These are phyloP conservation scores for Kwoniella sp. DNA, from an alignment of 768 basidiomycete genomes.

Conservation along the genomic window DNA sequence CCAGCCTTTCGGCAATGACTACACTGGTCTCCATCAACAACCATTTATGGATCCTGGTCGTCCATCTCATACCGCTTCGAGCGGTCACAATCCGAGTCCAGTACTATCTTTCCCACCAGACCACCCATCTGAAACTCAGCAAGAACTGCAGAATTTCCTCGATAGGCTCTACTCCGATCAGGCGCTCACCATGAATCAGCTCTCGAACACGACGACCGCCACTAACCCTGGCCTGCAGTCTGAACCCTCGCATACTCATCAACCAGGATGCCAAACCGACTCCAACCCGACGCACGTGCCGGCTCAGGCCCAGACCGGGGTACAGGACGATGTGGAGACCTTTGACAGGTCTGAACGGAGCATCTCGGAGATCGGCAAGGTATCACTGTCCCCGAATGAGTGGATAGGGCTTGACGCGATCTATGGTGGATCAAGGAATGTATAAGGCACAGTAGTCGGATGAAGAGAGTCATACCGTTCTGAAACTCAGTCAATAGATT, in stretches of 20 bases:
- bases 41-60: not conserved
- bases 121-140: not conserved
- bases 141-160: not conserved
- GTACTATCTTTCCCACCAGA: not conserved
- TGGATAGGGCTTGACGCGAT: not conserved
- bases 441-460: too few species aligned
- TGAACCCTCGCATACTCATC: too few species aligned
- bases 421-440: not conserved
- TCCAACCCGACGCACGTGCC: too few species aligned
- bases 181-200: not conserved
- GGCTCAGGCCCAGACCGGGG: too few species aligned
- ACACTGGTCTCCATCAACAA: not conserved
- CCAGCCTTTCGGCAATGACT: not conserved
- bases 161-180: not conserved
- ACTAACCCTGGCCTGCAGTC: too few species aligned
- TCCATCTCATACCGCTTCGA: not conserved
- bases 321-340: too few species aligned
- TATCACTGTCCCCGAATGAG: not conserved
- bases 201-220: too few species aligned
- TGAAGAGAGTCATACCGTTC: too few species aligned
- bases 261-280: too few species aligned
- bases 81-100: not conserved
- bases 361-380: not conserved
- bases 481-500: too few species aligned
- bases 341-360: too few species aligned